A percentile compares a stretch with the other conserved stretches of the same genome.
Evolutionary conservation across 2,329 filamentous ascomycete genomes (phyloP).

Genomic region (Alternaria brassicicola): DNA sequence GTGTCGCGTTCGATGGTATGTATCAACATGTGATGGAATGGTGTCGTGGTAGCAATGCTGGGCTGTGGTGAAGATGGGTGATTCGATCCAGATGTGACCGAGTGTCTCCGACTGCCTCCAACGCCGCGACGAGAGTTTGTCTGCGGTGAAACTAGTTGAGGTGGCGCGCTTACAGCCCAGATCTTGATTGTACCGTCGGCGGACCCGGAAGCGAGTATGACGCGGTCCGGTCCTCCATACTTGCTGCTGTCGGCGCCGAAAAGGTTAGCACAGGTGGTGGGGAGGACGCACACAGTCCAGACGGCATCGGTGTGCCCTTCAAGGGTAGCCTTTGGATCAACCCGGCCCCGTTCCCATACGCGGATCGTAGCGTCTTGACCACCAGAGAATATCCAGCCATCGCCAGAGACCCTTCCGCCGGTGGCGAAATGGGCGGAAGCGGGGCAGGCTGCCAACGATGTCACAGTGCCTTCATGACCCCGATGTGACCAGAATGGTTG

Average conservation of each 20-base stretch:
- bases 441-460: slow-evolving; percentile 84
- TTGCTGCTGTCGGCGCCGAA: slow-evolving; percentile 75
- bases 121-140: slow-evolving; percentile 70
- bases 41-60: slow-evolving; percentile 80
- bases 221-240: slow-evolving; percentile 81
- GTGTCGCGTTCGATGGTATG: slow-evolving; percentile 80
- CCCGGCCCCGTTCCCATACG: slow-evolving; percentile 92
- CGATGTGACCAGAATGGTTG: slow-evolving; percentile 93
- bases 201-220: slow-evolving; percentile 87
- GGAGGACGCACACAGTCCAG: slow-evolving; percentile 92
- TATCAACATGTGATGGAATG: slow-evolving; percentile 86
- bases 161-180: slow-evolving; percentile 92
- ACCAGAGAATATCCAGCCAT: slow-evolving; percentile 98
- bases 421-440: slow-evolving; percentile 87
- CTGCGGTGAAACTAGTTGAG: slow-evolving; percentile 81
- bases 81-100: slow-evolving; percentile 90
- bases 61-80: slow-evolving; percentile 91
- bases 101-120: slow-evolving; percentile 82
- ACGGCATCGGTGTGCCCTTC: slow-evolving; percentile 95
- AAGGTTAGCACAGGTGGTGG: slow-evolving; percentile 77
- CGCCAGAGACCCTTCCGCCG: slow-evolving; percentile 83
- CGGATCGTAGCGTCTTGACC: slow-evolving; percentile 91
- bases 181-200: slow-evolving; percentile 91
- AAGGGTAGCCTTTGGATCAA: slow-evolving; percentile 92
- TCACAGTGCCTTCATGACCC: slow-evolving; percentile 88